Conservation (phyloP, 495 filamentous ascomycete genomes). For the Cenococcum geophilum region DNA sequence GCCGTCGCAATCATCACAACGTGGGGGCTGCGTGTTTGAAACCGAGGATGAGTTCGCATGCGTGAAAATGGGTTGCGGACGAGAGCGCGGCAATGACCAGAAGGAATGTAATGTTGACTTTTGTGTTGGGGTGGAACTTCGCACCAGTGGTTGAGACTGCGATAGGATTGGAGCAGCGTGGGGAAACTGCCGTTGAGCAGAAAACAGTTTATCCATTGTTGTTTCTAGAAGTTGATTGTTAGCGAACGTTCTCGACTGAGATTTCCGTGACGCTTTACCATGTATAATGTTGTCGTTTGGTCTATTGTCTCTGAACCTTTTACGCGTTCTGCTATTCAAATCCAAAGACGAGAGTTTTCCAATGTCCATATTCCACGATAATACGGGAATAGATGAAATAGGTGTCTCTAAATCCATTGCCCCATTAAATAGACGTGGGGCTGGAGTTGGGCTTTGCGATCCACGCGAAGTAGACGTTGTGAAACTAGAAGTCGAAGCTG, state of each 20-base stretch:
- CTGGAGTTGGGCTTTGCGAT: slow-evolving; percentile 23
- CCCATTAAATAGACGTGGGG: slow-evolving; percentile 16
- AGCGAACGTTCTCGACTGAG: not conserved
- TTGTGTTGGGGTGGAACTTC: slow-evolving; percentile 20
- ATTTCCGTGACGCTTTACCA: slow-evolving; percentile 23
- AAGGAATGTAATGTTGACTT: slow-evolving; percentile 38
- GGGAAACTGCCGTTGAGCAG: slow-evolving; percentile 32
- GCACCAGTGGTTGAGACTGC: slow-evolving; percentile 1
- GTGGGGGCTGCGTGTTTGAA: slow-evolving; percentile 5
- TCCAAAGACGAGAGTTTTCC: slow-evolving; percentile 11
- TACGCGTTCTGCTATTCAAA: slow-evolving; percentile 33
- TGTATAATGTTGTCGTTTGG: slow-evolving; percentile 36
- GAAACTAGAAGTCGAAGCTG: slow-evolving; percentile 31
- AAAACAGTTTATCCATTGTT: slow-evolving; percentile 37
- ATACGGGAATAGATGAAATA: slow-evolving; percentile 9
- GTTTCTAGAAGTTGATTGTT: slow-evolving; percentile 27
- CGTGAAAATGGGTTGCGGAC: not conserved
- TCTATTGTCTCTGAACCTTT: slow-evolving; percentile 37
- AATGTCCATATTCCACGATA: slow-evolving; percentile 13
- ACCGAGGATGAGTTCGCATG: not conserved
- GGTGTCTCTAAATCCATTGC: slow-evolving; percentile 18
- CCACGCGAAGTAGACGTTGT: slow-evolving; percentile 17
- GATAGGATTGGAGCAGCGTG: slow-evolving; percentile 24
- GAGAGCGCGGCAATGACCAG: slow-evolving; percentile 33
- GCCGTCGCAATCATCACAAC: slow-evolving; percentile 38